A percentile compares a stretch with the other conserved stretches of the same genome.
Conservation (phyloP, 2,329 filamentous ascomycete species). For the Blumeriella jaapii region DNA sequence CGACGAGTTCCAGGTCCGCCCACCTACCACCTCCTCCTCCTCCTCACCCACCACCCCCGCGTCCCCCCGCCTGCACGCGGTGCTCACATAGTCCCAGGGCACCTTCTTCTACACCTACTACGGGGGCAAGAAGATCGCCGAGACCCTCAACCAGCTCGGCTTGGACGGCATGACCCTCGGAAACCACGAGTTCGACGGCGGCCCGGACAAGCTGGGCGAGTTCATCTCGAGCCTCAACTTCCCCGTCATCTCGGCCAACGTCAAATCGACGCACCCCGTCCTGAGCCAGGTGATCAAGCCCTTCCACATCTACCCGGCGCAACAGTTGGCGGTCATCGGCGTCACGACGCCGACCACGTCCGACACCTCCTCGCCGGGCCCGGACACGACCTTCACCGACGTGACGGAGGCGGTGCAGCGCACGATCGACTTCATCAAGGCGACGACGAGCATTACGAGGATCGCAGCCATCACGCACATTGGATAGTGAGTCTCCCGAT, state of each 20-base stretch:
- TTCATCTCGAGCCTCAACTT: constrained; percentile 55
- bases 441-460: constrained; percentile 49
- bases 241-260: constrained; percentile 51
- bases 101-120: constrained; percentile 59
- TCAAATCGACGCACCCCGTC: constrained; percentile 45
- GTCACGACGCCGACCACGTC: constrained; percentile 50
- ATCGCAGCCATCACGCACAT: constrained; percentile 58
- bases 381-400: constrained; percentile 46
- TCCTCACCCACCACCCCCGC: neutral
- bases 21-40: neutral
- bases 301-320: constrained; percentile 51
- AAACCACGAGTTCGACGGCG: constrained; percentile 57
- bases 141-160: constrained; percentile 52
- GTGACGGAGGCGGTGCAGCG: constrained; percentile 46
- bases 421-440: constrained; percentile 48
- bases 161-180: constrained; percentile 58
- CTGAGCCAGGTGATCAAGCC: constrained; percentile 54
- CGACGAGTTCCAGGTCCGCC: constrained; percentile 43
- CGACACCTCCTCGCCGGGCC: constrained; percentile 45
- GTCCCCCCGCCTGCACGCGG: neutral
- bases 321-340: constrained; percentile 51
- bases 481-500: constrained; percentile 41
- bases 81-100: constrained; percentile 35
- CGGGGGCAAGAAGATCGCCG: constrained; percentile 55
- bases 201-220: constrained; percentile 48